These are phyloP conservation scores for Rhizophora apiculata DNA, from an alignment of 345 rosid species.

Conservation along the genomic window DNA sequence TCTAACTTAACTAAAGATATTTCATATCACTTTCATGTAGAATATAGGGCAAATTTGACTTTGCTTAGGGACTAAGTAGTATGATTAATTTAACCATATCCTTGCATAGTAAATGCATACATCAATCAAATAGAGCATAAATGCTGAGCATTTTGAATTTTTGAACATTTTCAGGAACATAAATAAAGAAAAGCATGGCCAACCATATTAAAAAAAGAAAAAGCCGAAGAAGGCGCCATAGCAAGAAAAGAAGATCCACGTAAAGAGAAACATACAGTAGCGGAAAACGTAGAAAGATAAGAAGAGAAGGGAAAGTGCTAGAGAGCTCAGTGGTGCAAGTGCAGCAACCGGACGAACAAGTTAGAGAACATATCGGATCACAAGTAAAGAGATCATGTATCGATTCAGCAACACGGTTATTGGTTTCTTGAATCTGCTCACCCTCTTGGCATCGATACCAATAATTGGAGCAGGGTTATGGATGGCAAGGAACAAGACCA, in stretches of 20 bases:
- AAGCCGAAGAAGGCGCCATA: conserved; percentile 17
- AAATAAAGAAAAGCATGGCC: conserved; percentile 29
- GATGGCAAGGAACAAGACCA: conserved; percentile 78
- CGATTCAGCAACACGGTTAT: conserved; percentile 76
- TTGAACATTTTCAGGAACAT: conserved; percentile 17
- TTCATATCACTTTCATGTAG: not conserved
- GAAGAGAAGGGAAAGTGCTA: not conserved
- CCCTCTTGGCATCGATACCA: conserved; percentile 77
- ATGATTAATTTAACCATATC: conserved; percentile 12
- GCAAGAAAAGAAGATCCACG: conserved; percentile 15
- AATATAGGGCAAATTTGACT: conserved; percentile 7
- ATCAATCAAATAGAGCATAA: conserved; percentile 20
- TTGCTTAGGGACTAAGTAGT: conserved; percentile 49
- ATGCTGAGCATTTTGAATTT: conserved; percentile 29
- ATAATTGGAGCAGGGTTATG: conserved; percentile 85
- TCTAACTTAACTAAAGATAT: not conserved
- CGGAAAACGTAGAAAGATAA: not conserved
- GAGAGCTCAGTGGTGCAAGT: not conserved
- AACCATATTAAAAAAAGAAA: conserved; percentile 24
- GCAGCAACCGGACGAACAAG: not conserved
- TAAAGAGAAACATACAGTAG: not conserved
- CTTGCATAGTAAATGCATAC: not conserved
- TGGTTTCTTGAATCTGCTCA: conserved; percentile 76
- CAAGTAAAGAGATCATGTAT: conserved; percentile 39
- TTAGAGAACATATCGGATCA: not conserved